Conservation (phyloP, 306 rosid species). For the Luffa acutangula region DNA sequence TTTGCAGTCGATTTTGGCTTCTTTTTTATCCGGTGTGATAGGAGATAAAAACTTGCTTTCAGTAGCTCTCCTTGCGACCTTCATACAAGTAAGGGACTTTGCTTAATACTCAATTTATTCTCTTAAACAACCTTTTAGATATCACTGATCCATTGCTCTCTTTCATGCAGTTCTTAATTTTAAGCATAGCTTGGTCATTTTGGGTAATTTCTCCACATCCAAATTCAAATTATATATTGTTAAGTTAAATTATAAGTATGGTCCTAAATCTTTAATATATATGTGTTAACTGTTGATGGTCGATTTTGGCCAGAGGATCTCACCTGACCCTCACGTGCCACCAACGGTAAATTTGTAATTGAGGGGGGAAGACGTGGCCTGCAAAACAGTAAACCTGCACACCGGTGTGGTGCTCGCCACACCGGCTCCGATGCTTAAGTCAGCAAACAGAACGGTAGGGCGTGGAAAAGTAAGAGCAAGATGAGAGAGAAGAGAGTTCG, state of each 20-base stretch:
- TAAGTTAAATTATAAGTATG: not conserved
- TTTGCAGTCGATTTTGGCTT: conserved; percentile 55
- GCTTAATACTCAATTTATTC: not conserved
- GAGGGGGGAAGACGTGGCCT: too few species aligned
- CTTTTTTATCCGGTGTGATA: conserved; percentile 38
- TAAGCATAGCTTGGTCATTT: conserved; percentile 62
- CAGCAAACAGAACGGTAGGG: too few species aligned
- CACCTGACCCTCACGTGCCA: too few species aligned
- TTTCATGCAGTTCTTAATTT: conserved; percentile 38
- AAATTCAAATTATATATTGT: not conserved
- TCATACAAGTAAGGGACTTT: conserved; percentile 31
- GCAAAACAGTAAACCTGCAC: too few species aligned
- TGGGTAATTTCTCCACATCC: conserved; percentile 48
- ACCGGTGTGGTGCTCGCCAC: too few species aligned
- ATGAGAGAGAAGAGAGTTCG: too few species aligned
- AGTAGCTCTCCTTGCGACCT: conserved; percentile 41
- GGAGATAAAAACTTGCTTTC: conserved; percentile 71
- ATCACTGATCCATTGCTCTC: not conserved
- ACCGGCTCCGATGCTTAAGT: too few species aligned
- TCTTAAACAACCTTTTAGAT: not conserved
- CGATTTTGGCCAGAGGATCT: too few species aligned
- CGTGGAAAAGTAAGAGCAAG: too few species aligned
- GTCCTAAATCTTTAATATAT: too few species aligned
- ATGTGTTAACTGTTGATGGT: too few species aligned
- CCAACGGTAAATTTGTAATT: too few species aligned